These are phyloP conservation scores for Penicillium pancosmium DNA, from an alignment of 495 filamentous ascomycete genomes.

Conservation along the genomic window DNA sequence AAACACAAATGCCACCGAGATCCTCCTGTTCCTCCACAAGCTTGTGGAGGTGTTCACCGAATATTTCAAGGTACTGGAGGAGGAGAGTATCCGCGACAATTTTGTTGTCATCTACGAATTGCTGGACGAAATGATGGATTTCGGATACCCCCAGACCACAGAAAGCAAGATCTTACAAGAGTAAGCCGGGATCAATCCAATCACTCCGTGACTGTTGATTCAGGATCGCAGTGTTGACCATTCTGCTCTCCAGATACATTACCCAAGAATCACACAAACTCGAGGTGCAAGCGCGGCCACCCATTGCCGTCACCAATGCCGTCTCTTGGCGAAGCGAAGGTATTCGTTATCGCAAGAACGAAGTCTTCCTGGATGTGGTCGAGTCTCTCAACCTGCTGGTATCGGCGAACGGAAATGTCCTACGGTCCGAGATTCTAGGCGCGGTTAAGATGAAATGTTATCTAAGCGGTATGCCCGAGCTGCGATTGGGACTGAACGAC, in stretches of 20 bases:
- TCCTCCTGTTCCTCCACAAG: slow-evolving; percentile 96
- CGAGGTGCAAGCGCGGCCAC: slow-evolving; percentile 97
- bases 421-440: slow-evolving; percentile 95
- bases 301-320: slow-evolving; percentile 97
- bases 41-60: slow-evolving; percentile 99
- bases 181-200: slow-evolving; percentile 39
- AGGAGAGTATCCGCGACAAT: slow-evolving; percentile 99
- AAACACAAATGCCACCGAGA: slow-evolving; percentile 98
- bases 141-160: slow-evolving; percentile 98
- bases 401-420: slow-evolving; percentile 89
- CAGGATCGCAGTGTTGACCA: background rate
- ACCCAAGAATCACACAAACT: slow-evolving; percentile 99
- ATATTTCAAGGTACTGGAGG: slow-evolving; percentile 99
- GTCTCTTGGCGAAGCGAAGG: slow-evolving; percentile 98
- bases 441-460: slow-evolving; percentile 99
- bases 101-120: slow-evolving; percentile 99
- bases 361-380: slow-evolving; percentile 97
- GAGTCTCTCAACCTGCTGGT: slow-evolving; percentile 97
- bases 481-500: slow-evolving; percentile 94
- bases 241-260: slow-evolving; percentile 69
- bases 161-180: slow-evolving; percentile 99
- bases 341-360: slow-evolving; percentile 98
- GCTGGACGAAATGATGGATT: slow-evolving; percentile 99
- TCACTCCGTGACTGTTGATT: background rate
- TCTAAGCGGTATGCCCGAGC: slow-evolving; percentile 96